Conservation (phyloP, 2,329 filamentous ascomycete genomes). For the Botrytis fabae region DNA sequence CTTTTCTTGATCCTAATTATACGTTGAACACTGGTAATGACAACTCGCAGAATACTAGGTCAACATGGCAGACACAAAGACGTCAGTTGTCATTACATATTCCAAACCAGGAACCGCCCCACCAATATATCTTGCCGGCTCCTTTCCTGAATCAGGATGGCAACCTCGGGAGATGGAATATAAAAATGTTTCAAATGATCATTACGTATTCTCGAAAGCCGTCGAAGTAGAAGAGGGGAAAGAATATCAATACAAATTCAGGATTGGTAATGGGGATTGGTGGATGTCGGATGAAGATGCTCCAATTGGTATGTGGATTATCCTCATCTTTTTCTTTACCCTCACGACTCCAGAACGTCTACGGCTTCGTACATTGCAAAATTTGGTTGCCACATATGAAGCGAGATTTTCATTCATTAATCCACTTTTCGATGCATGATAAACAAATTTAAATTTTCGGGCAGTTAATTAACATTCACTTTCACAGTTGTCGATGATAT, state of each 20-base stretch:
- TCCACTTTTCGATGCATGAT: background rate
- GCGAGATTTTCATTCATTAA: background rate
- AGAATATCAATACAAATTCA: constrained; percentile 74
- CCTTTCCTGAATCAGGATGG: constrained; percentile 69
- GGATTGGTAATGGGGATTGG: constrained; percentile 65
- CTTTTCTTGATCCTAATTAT: background rate
- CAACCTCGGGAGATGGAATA: constrained; percentile 64
- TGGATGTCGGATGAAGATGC: constrained; percentile 67
- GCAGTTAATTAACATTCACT: constrained; percentile 13
- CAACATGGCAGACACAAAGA: constrained; percentile 22
- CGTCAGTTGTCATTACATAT: constrained; percentile 53
- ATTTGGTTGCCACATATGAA: background rate
- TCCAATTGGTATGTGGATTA: constrained; percentile 54
- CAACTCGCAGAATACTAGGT: constrained; percentile 1
- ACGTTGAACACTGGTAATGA: constrained; percentile 7
- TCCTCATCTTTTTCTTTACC: background rate
- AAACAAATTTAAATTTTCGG: background rate
- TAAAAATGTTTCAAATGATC: constrained; percentile 47
- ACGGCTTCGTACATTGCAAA: background rate
- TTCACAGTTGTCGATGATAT: constrained; percentile 49
- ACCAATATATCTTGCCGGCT: constrained; percentile 70
- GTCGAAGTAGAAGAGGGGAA: constrained; percentile 56
- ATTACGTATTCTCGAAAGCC: constrained; percentile 58
- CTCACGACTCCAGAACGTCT: background rate
- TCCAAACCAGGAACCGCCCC: constrained; percentile 59